Conservation (phyloP, 106 monocot genomes). For the Acorus calamus region DNA sequence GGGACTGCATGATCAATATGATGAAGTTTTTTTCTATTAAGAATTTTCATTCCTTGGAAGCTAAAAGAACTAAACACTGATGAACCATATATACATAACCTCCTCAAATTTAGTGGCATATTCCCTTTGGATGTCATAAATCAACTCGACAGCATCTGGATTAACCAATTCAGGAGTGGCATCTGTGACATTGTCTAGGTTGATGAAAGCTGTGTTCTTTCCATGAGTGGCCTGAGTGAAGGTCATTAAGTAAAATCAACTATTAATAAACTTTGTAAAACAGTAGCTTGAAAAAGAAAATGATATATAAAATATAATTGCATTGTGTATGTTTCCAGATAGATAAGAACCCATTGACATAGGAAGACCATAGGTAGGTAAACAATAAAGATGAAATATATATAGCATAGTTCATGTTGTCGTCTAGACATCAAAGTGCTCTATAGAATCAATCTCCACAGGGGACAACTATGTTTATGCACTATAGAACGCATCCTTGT, state of each 20-base stretch:
- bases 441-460: too few species aligned
- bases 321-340: neutral
- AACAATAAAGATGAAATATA: too few species aligned
- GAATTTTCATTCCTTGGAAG: neutral
- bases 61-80: too few species aligned
- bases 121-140: slow-evolving; percentile 28
- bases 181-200: slow-evolving; percentile 9
- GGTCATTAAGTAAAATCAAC: neutral
- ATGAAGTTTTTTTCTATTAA: neutral
- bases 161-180: slow-evolving; percentile 17
- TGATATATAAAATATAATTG: neutral
- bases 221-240: slow-evolving; percentile 10
- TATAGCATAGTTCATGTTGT: too few species aligned
- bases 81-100: slow-evolving; percentile 12
- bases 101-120: slow-evolving; percentile 49
- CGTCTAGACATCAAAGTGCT: too few species aligned
- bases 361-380: too few species aligned
- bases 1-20: slow-evolving; percentile 24
- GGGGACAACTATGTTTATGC: too few species aligned
- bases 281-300: neutral
- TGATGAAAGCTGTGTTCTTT: slow-evolving; percentile 4
- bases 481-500: too few species aligned
- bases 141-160: slow-evolving; percentile 16
- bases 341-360: neutral
- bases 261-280: neutral